phyloP scores from a whole-genome alignment of 352 stramenopile genomes.

The Phytophthora tentaculata region DNA sequence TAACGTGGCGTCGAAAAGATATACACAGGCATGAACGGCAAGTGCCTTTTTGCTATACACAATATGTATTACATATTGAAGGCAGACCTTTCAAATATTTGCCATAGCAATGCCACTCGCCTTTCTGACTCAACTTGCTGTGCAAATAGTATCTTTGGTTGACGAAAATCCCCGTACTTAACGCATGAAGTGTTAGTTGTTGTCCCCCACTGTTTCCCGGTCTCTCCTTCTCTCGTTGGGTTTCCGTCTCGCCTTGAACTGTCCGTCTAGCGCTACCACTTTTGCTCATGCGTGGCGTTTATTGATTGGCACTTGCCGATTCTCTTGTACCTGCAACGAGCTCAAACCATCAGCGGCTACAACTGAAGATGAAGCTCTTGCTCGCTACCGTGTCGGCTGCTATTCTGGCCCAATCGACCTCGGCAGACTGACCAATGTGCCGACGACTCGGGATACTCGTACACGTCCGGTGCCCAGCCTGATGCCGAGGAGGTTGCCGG shows the following conservation, averaged over 20 bases:
- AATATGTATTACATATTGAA: too few relatives aligned
- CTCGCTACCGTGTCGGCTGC: slow-evolving; percentile 5
- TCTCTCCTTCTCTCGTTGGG: slow-evolving; percentile 2
- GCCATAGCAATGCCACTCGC: too few relatives aligned
- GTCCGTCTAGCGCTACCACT: too few relatives aligned
- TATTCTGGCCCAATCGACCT: slow-evolving; percentile 4
- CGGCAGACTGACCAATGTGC: slow-evolving; percentile 24
- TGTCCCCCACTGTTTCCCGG: background rate
- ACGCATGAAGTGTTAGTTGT: background rate
- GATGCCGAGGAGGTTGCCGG: slow-evolving; percentile 16
- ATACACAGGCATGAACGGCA: too few relatives aligned
- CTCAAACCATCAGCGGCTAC: slow-evolving; percentile 7
- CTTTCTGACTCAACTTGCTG: slow-evolving; percentile 1
- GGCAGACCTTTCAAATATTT: too few relatives aligned
- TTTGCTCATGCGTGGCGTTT: background rate
- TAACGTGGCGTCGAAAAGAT: background rate
- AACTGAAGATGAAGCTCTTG: slow-evolving; percentile 37
- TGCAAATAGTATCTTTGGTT: slow-evolving; percentile 1
- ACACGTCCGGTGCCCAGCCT: slow-evolving; percentile 26
- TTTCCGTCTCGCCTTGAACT: background rate
- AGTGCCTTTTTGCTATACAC: too few relatives aligned
- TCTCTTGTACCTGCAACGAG: slow-evolving; percentile 18
- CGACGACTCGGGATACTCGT: slow-evolving; percentile 36
- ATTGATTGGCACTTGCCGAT: slow-evolving; percentile 22
- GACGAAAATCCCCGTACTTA: background rate